Base-by-base conservation (phyloP, 805 yeast genomes). In the Teunomyces barrocoloradensis region DNA sequence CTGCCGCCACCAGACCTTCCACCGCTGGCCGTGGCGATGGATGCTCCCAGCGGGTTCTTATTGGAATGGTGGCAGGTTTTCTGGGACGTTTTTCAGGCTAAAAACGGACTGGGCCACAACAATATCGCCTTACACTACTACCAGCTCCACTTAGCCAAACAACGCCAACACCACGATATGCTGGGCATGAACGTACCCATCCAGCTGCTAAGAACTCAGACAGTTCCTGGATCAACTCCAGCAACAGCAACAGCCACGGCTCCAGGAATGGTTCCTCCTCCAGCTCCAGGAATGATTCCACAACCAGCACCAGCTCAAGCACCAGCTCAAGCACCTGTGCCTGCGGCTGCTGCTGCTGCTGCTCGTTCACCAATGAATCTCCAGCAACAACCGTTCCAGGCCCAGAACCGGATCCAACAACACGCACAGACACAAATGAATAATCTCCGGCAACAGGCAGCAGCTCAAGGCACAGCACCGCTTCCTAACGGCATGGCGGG, bases 41-140 rank as follows among this genome's bases (percentile, higher is more conserved):
- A 89, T 59, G 85, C 95, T 2, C 94, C 95, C 0, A 88, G 85
- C 56, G 94, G 96, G 5, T 90, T 89, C 59, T 68, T 90, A 20
- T 84, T 81, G 58, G 97, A 91, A 64, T 90, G 97, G 97, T 90
- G 97, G 97, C 89, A 83, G 71, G 82, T 91, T 13, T 91, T 90
- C 63, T 91, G 97, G 97, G 97, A 90, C 62, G 84, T 89, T 25
- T 88, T 85, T 66, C 87, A 87, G 59, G 96, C 95, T 2, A 77
- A 89, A 56, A 82, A 88, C 36, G 43, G 44, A 3, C 32, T 39
- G 45, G 81, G 84, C 11, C 79, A 87, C 3, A 69, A 75, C 2
- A 51, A 43, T 35, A 46, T 79, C 48, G 92, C 94, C 2, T 78
- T 80, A 40, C 87, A 85, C 59, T 88, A 87, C 65, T 82, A 81